These are phyloP conservation scores for Turnera subulata DNA, from an alignment of 345 rosid genomes.

Conservation along the genomic window DNA sequence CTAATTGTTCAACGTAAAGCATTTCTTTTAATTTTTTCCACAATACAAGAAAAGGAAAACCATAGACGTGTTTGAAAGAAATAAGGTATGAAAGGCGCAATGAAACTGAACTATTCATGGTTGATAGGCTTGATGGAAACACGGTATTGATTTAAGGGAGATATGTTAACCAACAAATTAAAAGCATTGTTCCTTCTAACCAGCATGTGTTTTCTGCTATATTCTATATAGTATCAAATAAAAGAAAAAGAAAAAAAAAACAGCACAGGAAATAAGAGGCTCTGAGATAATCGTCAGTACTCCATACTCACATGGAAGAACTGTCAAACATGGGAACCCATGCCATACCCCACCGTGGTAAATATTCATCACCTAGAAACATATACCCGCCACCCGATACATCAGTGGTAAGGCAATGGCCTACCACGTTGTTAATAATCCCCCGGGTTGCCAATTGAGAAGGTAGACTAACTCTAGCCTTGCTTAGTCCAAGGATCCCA, in stretches of 20 bases:
- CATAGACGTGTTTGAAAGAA: too few relatives aligned
- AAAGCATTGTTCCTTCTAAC: too few relatives aligned
- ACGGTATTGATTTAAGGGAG: conserved; percentile 9
- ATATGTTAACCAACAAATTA: too few relatives aligned
- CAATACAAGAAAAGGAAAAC: too few relatives aligned
- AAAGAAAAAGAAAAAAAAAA: too few relatives aligned
- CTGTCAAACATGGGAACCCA: conserved; percentile 78
- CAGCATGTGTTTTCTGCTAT: too few relatives aligned
- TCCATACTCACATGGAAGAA: conserved; percentile 52
- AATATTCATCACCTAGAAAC: conserved; percentile 82
- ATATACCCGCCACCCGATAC: conserved; percentile 63
- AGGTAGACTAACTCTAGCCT: conserved; percentile 81
- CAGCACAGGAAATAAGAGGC: too few relatives aligned
- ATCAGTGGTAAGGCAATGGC: conserved; percentile 79
- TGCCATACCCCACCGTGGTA: conserved; percentile 65
- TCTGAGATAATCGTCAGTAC: conserved; percentile 4
- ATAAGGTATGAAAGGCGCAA: background rate
- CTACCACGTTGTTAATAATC: conserved; percentile 71
- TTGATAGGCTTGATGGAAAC: too few relatives aligned
- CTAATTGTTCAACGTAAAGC: background rate
- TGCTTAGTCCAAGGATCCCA: conserved; percentile 86
- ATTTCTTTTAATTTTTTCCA: too few relatives aligned
- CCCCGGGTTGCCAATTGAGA: conserved; percentile 85
- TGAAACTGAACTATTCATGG: too few relatives aligned
- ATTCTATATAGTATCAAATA: too few relatives aligned